Conservation (phyloP, 2,329 filamentous ascomycete species). For the Ophiostoma sp. region DNA sequence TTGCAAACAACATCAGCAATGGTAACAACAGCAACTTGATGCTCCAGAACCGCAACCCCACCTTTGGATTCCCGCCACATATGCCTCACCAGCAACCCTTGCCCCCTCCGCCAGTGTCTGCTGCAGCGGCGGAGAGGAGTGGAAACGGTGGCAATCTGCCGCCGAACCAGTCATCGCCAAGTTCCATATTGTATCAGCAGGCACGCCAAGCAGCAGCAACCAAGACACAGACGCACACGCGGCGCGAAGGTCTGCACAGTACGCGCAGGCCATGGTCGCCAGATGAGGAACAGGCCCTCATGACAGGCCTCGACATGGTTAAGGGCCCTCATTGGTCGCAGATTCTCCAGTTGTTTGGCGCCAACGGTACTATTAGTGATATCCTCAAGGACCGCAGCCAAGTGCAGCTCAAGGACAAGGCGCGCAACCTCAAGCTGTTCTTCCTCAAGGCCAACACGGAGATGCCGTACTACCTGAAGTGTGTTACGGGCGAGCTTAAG, state of each 20-base stretch:
- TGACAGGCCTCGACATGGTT: constrained; percentile 81
- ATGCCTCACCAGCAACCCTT: constrained; percentile 28
- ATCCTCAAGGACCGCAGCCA: constrained; percentile 84
- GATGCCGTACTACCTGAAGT: constrained; percentile 80
- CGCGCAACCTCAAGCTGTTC: constrained; percentile 81
- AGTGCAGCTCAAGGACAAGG: constrained; percentile 89
- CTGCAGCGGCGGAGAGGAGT: not conserved
- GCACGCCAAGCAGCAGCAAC: constrained; percentile 55
- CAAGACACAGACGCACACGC: constrained; percentile 50
- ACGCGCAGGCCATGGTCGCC: constrained; percentile 77
- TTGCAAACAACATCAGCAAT: constrained; percentile 7
- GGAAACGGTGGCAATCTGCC: constrained; percentile 38
- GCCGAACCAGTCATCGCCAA: constrained; percentile 52
- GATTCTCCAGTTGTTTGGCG: constrained; percentile 77
- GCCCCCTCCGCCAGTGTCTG: not conserved
- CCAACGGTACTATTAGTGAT: constrained; percentile 71
- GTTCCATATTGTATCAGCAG: constrained; percentile 52
- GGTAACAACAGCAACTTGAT: constrained; percentile 25
- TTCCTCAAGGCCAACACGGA: constrained; percentile 89
- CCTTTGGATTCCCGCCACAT: constrained; percentile 12
- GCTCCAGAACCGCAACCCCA: constrained; percentile 20
- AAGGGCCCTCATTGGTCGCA: constrained; percentile 92
- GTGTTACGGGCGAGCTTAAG: constrained; percentile 84
- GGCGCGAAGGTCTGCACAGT: constrained; percentile 53
- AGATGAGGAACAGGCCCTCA: constrained; percentile 83